Percentiles rank a stretch among this genome's conserved stretches.
Evolutionary conservation across 371 early-diverging fungal genomes (phyloP).

Genomic region (Mucor racemosus): DNA sequence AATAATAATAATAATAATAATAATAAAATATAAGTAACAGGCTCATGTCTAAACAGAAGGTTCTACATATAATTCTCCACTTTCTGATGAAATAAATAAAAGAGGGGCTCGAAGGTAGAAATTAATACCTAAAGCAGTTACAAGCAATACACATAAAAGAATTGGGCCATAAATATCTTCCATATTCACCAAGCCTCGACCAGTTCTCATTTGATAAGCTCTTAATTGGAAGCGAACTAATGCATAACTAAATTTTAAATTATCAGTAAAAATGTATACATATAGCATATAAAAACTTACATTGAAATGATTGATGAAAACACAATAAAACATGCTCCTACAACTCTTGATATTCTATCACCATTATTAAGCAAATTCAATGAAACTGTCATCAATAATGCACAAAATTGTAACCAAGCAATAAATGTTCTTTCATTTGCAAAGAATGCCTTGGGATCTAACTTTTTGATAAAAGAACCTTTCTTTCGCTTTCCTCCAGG

Average conservation of each 20-base stretch:
- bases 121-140: constrained; percentile 50
- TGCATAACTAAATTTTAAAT: constrained; percentile 33
- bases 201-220: constrained; percentile 43
- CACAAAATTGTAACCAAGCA: constrained; percentile 84
- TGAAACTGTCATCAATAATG: constrained; percentile 70
- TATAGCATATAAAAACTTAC: constrained; percentile 22
- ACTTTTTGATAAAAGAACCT: constrained; percentile 27
- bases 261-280: neutral
- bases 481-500: constrained; percentile 1
- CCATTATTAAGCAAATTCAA: constrained; percentile 79
- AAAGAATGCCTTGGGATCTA: constrained; percentile 92
- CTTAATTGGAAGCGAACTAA: constrained; percentile 42
- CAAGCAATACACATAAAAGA: constrained; percentile 78
- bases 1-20: too few relatives aligned
- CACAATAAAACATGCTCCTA: constrained; percentile 45
- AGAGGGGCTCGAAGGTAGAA: constrained; percentile 42
- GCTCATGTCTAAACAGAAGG: neutral
- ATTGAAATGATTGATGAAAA: constrained; percentile 34
- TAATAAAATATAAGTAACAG: neutral
- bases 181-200: constrained; percentile 27
- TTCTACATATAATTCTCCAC: neutral
- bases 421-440: constrained; percentile 95
- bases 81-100: constrained; percentile 1
- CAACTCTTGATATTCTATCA: constrained; percentile 43
- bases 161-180: constrained; percentile 69